A percentile compares a stretch with the other conserved stretches of the same genome.
These are phyloP conservation scores for Paraurostyla sp. DNA, from an alignment of 73 alveolate species.

Conservation along the genomic window DNA sequence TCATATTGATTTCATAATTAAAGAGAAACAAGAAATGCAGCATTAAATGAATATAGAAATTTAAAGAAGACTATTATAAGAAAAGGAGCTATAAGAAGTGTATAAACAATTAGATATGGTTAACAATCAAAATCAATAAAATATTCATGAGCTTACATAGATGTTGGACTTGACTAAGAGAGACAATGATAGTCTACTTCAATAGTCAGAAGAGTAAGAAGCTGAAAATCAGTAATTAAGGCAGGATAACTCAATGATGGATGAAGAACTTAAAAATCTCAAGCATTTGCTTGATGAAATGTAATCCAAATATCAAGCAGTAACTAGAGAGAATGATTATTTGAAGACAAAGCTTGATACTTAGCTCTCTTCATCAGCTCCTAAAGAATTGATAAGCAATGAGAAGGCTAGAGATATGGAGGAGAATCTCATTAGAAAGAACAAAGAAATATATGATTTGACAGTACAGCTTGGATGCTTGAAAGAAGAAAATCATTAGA, in stretches of 20 bases:
- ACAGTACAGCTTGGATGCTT: constrained; percentile 41
- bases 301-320: background rate
- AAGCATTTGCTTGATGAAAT: background rate
- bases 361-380: no score
- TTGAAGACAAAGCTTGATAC: constrained; percentile 33
- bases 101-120: background rate
- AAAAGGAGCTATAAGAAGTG: constrained; percentile 21
- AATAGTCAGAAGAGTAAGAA: background rate
- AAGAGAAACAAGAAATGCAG: constrained; percentile 31
- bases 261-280: background rate
- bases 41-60: constrained; percentile 14
- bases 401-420: constrained; percentile 22
- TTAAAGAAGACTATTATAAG: constrained; percentile 36
- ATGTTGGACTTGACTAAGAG: constrained; percentile 7
- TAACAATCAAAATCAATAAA: background rate
- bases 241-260: background rate
- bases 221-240: background rate
- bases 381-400: no score
- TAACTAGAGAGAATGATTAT: constrained; percentile 9
- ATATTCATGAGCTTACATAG: constrained; percentile 14
- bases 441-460: constrained; percentile 41
- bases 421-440: background rate
- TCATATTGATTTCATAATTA: background rate
- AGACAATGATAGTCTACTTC: constrained; percentile 8
- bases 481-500: constrained; percentile 29